phyloP scores from a whole-genome alignment of 345 rosid genomes.

The Jatropha curcas region DNA sequence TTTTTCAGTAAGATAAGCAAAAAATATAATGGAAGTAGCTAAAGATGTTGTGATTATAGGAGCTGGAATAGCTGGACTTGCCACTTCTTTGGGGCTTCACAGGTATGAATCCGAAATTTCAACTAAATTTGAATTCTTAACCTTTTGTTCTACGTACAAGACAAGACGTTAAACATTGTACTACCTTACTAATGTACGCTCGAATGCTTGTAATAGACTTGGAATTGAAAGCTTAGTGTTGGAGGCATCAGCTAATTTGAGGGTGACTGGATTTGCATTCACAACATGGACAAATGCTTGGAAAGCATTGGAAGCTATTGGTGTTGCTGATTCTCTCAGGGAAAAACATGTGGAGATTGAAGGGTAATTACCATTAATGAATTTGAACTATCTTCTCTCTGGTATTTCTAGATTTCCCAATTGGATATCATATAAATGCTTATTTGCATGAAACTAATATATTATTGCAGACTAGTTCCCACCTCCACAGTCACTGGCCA shows the following conservation, averaged over 20 bases:
- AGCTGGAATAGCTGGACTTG: conserved; percentile 68
- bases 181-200: too few species aligned
- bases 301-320: conserved; percentile 70
- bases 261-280: conserved; percentile 59
- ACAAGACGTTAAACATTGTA: too few species aligned
- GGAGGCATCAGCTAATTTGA: conserved; percentile 60
- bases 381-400: too few species aligned
- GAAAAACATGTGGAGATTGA: conserved; percentile 37
- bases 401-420: too few species aligned
- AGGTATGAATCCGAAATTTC: conserved; percentile 29
- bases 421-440: neutral
- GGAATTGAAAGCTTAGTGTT: conserved; percentile 67
- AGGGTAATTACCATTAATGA: conserved; percentile 39
- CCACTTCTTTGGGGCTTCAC: conserved; percentile 64
- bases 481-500: conserved; percentile 24
- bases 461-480: conserved; percentile 36
- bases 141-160: too few species aligned
- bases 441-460: neutral
- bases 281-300: conserved; percentile 59
- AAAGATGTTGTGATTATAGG: conserved; percentile 55
- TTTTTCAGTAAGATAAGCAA: too few species aligned
- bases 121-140: too few species aligned
- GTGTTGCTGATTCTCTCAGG: conserved; percentile 51
- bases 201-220: too few species aligned
- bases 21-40: conserved; percentile 21